Percentiles rank a stretch among this genome's conserved stretches.
Evolutionary conservation across 2,329 filamentous ascomycete species (phyloP).

Genomic region (Colletotrichum filicis): DNA sequence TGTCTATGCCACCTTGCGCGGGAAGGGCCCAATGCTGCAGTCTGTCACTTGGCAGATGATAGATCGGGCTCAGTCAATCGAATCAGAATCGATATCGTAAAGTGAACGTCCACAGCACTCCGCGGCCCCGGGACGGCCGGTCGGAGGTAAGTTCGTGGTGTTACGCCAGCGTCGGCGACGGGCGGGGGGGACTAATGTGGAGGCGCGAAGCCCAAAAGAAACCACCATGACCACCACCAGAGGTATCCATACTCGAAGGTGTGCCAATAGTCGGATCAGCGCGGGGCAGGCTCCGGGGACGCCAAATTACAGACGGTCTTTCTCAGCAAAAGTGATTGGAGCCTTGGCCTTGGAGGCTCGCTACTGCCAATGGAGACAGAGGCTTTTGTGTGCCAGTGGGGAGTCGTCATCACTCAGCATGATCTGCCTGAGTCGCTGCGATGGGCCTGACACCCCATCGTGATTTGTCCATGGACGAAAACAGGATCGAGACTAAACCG

Average conservation of each 20-base stretch:
- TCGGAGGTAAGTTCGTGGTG: neutral
- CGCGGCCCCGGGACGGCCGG: neutral
- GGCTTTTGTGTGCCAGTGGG: neutral
- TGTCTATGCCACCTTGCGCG: neutral
- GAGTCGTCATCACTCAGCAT: constrained; percentile 1
- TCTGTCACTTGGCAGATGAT: neutral
- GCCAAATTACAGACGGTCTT: neutral
- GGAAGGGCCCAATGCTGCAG: neutral
- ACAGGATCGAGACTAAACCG: constrained; percentile 4
- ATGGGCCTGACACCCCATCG: neutral
- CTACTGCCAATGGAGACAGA: neutral
- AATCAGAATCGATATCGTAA: neutral
- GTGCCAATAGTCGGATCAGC: constrained; percentile 3
- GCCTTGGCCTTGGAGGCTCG: too few relatives aligned
- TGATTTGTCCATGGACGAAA: neutral
- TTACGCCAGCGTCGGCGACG: neutral
- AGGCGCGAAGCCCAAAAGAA: neutral
- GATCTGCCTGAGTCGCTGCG: constrained; percentile 4
- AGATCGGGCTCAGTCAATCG: neutral
- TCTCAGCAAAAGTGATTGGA: neutral
- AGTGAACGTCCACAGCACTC: neutral
- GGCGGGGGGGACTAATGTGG: neutral
- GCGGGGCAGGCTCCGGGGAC: constrained; percentile 10
- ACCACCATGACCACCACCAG: neutral
- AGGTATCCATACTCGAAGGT: neutral